phyloP scores from a whole-genome alignment of 129 eudicot genomes.

The Calendula officinalis region DNA sequence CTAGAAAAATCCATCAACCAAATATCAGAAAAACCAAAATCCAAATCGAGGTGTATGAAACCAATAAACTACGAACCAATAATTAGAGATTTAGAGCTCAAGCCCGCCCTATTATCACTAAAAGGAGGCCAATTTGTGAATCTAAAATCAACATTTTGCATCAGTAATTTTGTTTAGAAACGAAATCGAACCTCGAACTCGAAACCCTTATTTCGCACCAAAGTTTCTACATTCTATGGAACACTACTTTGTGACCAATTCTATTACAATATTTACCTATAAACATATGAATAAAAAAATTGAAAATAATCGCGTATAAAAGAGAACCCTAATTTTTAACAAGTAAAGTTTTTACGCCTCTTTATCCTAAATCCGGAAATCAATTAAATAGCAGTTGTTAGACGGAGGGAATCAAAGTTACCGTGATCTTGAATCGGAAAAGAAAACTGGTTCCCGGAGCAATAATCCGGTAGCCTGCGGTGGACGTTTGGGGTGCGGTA shows the following conservation, averaged over 20 bases:
- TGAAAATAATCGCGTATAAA: conserved; percentile 7
- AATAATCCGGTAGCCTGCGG: conserved; percentile 29
- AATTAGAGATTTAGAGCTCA: too few species aligned
- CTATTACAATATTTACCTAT: not conserved
- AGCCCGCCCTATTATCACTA: too few species aligned
- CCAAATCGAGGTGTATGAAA: too few species aligned
- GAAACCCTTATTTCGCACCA: conserved; percentile 16
- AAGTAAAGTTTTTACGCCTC: not conserved
- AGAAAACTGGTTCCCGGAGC: conserved; percentile 3
- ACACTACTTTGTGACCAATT: not conserved
- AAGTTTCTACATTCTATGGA: conserved; percentile 4
- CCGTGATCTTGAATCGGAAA: conserved; percentile 28
- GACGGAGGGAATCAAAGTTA: conserved; percentile 18
- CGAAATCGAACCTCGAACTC: conserved; percentile 14
- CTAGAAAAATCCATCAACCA: too few species aligned
- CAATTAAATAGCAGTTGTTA: not conserved
- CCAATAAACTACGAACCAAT: too few species aligned
- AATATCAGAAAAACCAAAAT: too few species aligned
- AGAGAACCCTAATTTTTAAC: conserved; percentile 27
- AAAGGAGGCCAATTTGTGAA: not conserved
- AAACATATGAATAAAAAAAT: not conserved
- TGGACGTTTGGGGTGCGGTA: conserved; percentile 19
- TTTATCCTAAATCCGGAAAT: conserved; percentile 4
- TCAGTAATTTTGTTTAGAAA: not conserved
- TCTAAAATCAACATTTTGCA: conserved; percentile 15